Base-by-base conservation (phyloP, 2,329 filamentous ascomycete species). In the Botrytis porri region DNA sequence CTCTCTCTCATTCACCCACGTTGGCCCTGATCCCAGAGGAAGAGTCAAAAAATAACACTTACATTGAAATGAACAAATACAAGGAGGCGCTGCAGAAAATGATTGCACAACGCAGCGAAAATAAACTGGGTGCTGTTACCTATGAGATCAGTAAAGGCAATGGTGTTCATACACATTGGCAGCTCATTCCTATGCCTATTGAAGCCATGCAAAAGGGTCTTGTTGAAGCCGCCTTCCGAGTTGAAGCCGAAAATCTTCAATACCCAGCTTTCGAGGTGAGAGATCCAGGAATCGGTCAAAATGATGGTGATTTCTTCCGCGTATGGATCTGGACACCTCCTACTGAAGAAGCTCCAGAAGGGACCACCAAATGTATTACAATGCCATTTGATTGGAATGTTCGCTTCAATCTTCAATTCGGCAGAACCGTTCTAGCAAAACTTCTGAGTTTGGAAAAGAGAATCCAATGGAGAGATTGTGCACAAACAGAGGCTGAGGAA, bases 131-230 rank as follows among this genome's bases (percentile, higher is more conserved):
- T 25, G 88, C 90, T 3, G 92, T 98, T 1, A 96, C 94, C 0
- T 99, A 94, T 90, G 96, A 98, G 83, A 95, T 99, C 78, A 95
- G 91, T 80, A 91, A 94, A 69, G 86, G 86, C 7, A 88, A 88
- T 69, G 94, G 96, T 71, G 90, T 98, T 72, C 96, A 99, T 81
- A 87, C 91, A 1, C 95, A 98, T 80, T 98, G 95, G 96, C 97
- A 99, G 82, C 92, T 97, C 77, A 84, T 98, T 43, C 94, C 96
- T 0, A 85, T 97, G 0, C 88, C 92, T 0, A 84, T 87, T 0
- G 86, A 92, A 16, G 84, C 93, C 62, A 87, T 97, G 69, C 84
- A 83, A 32, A 89, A 89, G 64, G 92, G 93, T 0, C 85, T 97
- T 1, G 93, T 97, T 0, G 94, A 97, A 81, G 93, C 93, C 0